Conservation (phyloP, 2,329 filamentous ascomycete species). For the Pseudocercospora pini-densiflorae region DNA sequence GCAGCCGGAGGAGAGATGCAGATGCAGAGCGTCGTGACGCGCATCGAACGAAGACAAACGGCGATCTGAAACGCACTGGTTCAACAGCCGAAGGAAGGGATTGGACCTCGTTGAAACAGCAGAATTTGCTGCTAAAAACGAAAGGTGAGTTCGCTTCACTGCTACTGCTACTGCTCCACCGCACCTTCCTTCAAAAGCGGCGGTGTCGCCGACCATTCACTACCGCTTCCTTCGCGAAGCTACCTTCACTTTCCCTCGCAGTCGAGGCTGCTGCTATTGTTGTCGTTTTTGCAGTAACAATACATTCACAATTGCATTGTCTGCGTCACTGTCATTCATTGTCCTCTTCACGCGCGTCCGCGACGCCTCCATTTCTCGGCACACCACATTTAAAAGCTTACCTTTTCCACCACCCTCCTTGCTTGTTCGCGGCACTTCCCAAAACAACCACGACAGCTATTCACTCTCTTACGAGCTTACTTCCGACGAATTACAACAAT, state of each 20-base stretch:
- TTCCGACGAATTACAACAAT: conserved; percentile 5
- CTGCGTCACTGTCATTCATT: conserved; percentile 19
- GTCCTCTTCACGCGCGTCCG: conserved; percentile 16
- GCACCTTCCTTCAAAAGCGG: conserved; percentile 12
- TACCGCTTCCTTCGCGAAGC: conserved; percentile 3
- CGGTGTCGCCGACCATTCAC: conserved; percentile 12
- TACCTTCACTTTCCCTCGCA: conserved; percentile 8
- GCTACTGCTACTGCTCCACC: conserved; percentile 5
- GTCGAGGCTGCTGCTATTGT: conserved; percentile 10
- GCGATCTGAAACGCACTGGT: conserved; percentile 21
- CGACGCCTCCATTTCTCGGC: conserved; percentile 12
- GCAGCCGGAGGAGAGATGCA: background rate
- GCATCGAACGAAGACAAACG: conserved; percentile 19
- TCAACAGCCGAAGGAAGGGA: conserved; percentile 11
- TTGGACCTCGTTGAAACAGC: conserved; percentile 18
- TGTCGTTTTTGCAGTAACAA: conserved; percentile 16
- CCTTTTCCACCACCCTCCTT: conserved; percentile 9
- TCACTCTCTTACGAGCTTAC: conserved; percentile 1
- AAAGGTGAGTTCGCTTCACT: conserved; percentile 9
- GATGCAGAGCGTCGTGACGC: conserved; percentile 12
- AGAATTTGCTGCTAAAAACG: conserved; percentile 7
- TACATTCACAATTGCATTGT: conserved; percentile 25
- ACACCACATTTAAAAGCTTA: background rate
- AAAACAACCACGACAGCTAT: conserved; percentile 5
- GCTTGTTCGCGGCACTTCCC: background rate